Evolutionary conservation across 2,329 filamentous ascomycete genomes (phyloP).

Genomic region (Aspergillus sergii): DNA sequence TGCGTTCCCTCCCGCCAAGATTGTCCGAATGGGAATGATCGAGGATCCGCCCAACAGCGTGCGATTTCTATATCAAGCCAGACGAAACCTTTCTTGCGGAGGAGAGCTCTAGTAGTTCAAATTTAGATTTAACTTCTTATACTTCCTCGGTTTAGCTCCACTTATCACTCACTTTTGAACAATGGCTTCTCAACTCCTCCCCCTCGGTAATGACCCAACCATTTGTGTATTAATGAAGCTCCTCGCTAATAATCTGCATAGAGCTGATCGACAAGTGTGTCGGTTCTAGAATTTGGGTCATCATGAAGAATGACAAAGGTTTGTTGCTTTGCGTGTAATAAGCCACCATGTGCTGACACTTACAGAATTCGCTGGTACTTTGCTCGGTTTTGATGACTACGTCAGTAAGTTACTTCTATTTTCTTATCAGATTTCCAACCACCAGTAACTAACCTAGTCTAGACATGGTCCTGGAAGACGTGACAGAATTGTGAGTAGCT

Average conservation of each 20-base stretch:
- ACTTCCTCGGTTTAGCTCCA: background rate
- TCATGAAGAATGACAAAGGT: slow-evolving; percentile 99
- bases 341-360: slow-evolving; percentile 15
- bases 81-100: slow-evolving; percentile 5
- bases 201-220: slow-evolving; percentile 58
- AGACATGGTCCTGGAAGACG: slow-evolving; percentile 99
- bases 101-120: background rate
- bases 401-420: slow-evolving; percentile 75
- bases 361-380: slow-evolving; percentile 89
- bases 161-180: slow-evolving; percentile 16
- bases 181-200: slow-evolving; percentile 75
- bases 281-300: slow-evolving; percentile 94
- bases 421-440: slow-evolving; percentile 14
- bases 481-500: slow-evolving; percentile 82
- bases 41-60: slow-evolving; percentile 20
- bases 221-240: slow-evolving; percentile 7
- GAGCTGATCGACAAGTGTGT: slow-evolving; percentile 99
- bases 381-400: slow-evolving; percentile 97
- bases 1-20: slow-evolving; percentile 21
- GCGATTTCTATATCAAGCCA: slow-evolving; percentile 24
- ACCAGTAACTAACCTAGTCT: slow-evolving; percentile 19
- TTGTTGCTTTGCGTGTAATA: slow-evolving; percentile 22
- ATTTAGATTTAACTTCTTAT: background rate
- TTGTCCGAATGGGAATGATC: slow-evolving; percentile 22
- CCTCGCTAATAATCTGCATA: slow-evolving; percentile 44